phyloP scores from a whole-genome alignment of 2,329 filamentous ascomycete genomes.

The Polytolypa hystricis region DNA sequence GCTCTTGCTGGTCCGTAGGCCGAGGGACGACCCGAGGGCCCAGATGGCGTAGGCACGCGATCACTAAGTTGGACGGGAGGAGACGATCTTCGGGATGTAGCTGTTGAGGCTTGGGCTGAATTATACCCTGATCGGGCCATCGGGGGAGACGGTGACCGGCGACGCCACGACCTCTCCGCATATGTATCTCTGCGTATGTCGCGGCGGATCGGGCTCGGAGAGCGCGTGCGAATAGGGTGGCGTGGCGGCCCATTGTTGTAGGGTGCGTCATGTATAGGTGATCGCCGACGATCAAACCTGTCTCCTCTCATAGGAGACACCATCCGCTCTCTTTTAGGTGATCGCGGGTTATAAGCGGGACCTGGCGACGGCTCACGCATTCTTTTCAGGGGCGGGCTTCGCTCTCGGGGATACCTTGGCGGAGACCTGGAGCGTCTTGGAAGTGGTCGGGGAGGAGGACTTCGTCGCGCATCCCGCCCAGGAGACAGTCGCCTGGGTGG shows the following conservation, averaged over 20 bases:
- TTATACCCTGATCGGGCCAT: slow-evolving; percentile 35
- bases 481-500: slow-evolving; percentile 32
- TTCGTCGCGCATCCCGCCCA: slow-evolving; percentile 26
- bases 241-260: slow-evolving; percentile 23
- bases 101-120: slow-evolving; percentile 43
- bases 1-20: slow-evolving; percentile 10
- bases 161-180: slow-evolving; percentile 40
- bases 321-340: slow-evolving; percentile 24
- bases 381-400: slow-evolving; percentile 24
- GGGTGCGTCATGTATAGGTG: slow-evolving; percentile 31
- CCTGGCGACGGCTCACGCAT: slow-evolving; percentile 27
- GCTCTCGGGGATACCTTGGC: slow-evolving; percentile 21
- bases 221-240: slow-evolving; percentile 34
- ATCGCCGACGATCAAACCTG: slow-evolving; percentile 26
- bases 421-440: slow-evolving; percentile 30
- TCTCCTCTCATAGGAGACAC: slow-evolving; percentile 18
- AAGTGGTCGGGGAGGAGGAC: slow-evolving; percentile 28
- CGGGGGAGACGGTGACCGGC: slow-evolving; percentile 43
- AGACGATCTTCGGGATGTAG: slow-evolving; percentile 51
- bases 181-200: slow-evolving; percentile 39
- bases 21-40: slow-evolving; percentile 16
- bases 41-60: slow-evolving; percentile 19
- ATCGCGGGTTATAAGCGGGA: slow-evolving; percentile 20
- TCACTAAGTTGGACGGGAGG: slow-evolving; percentile 40
- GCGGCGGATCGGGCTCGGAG: slow-evolving; percentile 44